Base-by-base conservation (phyloP, 2,329 filamentous ascomycete species). In the Zalaria obscura region DNA sequence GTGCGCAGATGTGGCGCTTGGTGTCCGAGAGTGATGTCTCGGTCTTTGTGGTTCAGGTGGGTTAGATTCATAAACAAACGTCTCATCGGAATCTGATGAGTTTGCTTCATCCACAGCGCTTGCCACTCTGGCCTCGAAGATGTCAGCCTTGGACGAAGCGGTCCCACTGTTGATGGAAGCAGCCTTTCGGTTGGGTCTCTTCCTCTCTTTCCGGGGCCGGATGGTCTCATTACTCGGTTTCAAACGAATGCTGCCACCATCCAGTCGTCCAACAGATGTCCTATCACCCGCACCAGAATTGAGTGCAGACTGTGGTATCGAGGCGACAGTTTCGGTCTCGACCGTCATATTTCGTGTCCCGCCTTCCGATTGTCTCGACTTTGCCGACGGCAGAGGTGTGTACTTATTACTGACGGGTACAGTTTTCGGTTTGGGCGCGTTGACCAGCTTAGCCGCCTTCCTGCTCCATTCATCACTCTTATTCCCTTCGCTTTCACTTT, bases 61-160 rank as follows among this genome's bases (percentile, higher is more conserved):
- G 55, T 98, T 98, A 26, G 91, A 96, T 61, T 98, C 91, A 64
- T 98, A 98, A 10, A 98, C 91, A 61, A 96, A 98, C 0, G 91
- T 96, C 62, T 96, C 91, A 55, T 95, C 91, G 1, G 89, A 96
- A 59, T 98, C 91, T 5, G 89, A 95, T 8, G 89, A 93, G 60
- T 95, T 84, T 36, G 86, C 87, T 60, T 96, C 88, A 58, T 96
- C 89, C 40, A 98, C 87, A 5, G 89, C 89, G 59, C 80, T 95
- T 39, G 89, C 89, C 50, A 98, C 87, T 57, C 93, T 93, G 51
- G 88, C 87, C 66, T 96, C 91, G 59, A 98, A 98, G 40, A 96
- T 87, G 62, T 98, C 91, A 57, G 91, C 89, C 67, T 96, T 96
- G 45, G 88, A 93, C 10, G 87, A 91, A 45, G 80, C 80, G 63